A percentile compares a stretch with the other conserved stretches of the same genome.
Conservation (phyloP, 192 early-diverging fungal genomes). For the Chytriomyces sp. region DNA sequence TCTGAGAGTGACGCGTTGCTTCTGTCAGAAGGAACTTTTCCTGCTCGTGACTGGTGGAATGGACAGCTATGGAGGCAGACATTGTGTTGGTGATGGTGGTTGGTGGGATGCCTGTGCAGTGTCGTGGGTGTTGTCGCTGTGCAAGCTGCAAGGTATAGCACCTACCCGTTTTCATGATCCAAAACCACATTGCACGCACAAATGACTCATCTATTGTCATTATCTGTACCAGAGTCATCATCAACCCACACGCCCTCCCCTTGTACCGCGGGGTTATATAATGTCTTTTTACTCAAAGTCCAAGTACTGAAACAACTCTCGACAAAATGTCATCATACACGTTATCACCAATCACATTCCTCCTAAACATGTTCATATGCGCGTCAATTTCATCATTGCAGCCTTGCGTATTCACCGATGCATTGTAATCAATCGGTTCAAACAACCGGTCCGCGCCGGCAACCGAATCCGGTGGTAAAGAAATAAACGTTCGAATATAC, state of each 20-base stretch:
- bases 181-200: too few species aligned
- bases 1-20: too few species aligned
- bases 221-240: slow-evolving; percentile 67
- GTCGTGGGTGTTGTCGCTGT: too few species aligned
- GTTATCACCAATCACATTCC: slow-evolving; percentile 9
- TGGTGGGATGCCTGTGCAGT: too few species aligned
- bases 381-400: slow-evolving; percentile 44
- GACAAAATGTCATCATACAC: slow-evolving; percentile 19
- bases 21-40: too few species aligned
- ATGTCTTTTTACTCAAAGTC: too few species aligned
- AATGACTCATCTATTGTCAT: background rate
- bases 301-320: background rate
- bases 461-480: background rate
- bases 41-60: too few species aligned
- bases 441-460: background rate
- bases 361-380: slow-evolving; percentile 43
- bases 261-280: slow-evolving; percentile 87
- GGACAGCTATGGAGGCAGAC: too few species aligned
- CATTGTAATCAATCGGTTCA: slow-evolving; percentile 5
- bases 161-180: too few species aligned
- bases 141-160: background rate
- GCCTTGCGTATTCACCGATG: background rate
- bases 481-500: slow-evolving; percentile 3
- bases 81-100: too few species aligned
- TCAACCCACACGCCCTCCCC: slow-evolving; percentile 87